phyloP scores from a whole-genome alignment of 768 basidiomycete species.

The Auriscalpium vulgare region DNA sequence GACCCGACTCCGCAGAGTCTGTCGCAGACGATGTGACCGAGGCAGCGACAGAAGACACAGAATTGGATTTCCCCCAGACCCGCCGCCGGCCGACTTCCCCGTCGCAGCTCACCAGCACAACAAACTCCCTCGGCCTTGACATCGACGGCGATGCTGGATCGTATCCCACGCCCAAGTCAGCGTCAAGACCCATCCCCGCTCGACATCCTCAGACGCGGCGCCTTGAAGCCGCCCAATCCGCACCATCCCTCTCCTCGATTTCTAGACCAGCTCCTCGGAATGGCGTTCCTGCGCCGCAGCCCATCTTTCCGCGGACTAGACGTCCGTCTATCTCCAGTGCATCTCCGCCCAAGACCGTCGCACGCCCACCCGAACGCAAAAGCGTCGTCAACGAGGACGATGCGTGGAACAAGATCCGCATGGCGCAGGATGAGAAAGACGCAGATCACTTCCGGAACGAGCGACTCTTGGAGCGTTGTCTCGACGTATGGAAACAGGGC shows the following conservation, averaged over 20 bases:
- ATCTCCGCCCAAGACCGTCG: background rate
- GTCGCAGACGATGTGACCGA: slow-evolving; percentile 4
- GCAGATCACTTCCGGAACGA: slow-evolving; percentile 64
- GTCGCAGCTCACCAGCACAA: slow-evolving; percentile 11
- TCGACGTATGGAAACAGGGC: slow-evolving; percentile 68
- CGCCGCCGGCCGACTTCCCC: background rate
- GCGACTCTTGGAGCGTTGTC: slow-evolving; percentile 58
- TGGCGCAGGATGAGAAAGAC: slow-evolving; percentile 59
- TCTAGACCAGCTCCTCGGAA: background rate
- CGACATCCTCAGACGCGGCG: slow-evolving; percentile 1
- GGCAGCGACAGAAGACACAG: slow-evolving; percentile 2
- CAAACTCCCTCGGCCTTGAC: slow-evolving; percentile 24
- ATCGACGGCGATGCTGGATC: slow-evolving; percentile 6
- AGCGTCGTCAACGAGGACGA: slow-evolving; percentile 61
- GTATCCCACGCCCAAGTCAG: background rate
- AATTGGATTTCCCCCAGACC: background rate
- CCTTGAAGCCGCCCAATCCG: slow-evolving; percentile 8
- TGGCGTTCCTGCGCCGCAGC: background rate
- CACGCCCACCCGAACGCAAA: slow-evolving; percentile 27
- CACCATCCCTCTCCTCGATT: slow-evolving; percentile 13
- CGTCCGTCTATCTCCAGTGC: background rate
- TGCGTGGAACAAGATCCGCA: slow-evolving; percentile 70
- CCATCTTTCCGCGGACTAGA: slow-evolving; percentile 1
- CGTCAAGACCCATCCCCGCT: slow-evolving; percentile 3
- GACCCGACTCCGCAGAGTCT: slow-evolving; percentile 1